Conservation (phyloP, 208 protist genomes). For the Acanthamoeba triangularis region DNA sequence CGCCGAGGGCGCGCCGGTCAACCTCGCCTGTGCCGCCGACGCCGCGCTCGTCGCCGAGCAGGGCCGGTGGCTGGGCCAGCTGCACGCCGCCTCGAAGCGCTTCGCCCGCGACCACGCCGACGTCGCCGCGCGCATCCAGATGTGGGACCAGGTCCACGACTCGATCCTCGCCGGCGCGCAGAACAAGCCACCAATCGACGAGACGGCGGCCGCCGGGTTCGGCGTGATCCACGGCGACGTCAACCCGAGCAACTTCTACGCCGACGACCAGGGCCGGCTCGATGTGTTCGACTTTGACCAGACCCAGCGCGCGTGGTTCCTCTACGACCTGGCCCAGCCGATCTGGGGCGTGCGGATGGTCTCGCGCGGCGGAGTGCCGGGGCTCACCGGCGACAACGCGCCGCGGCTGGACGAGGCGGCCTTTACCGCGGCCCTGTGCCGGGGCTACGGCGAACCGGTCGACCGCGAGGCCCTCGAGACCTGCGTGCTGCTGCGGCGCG, state of each 20-base stretch:
- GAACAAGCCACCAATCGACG: neutral
- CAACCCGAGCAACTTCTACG: constrained; percentile 83
- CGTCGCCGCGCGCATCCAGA: neutral
- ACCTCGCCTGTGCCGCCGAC: constrained; percentile 76
- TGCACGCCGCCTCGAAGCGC: constrained; percentile 73
- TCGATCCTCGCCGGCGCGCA: constrained; percentile 70
- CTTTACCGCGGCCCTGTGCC: constrained; percentile 77
- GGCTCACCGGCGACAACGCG: constrained; percentile 5
- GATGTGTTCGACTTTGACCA: constrained; percentile 87
- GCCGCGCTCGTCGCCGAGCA: constrained; percentile 64
- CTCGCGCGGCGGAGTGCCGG: constrained; percentile 57
- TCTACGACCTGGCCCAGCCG: constrained; percentile 82
- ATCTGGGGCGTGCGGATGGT: constrained; percentile 79
- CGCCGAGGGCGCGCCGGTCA: constrained; percentile 77
- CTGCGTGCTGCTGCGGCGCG: constrained; percentile 80
- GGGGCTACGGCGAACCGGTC: constrained; percentile 80
- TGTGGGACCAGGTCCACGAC: constrained; percentile 80
- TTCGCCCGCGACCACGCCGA: constrained; percentile 68
- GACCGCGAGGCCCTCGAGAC: constrained; percentile 50
- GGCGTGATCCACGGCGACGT: constrained; percentile 86
- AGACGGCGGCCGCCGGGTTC: neutral
- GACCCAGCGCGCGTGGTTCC: constrained; percentile 77
- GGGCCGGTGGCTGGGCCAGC: constrained; percentile 80
- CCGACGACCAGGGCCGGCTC: neutral
- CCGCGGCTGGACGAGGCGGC: constrained; percentile 31